Evolutionary conservation across 352 stramenopile genomes (phyloP).

Genomic region (Phytophthora pistaciae): DNA sequence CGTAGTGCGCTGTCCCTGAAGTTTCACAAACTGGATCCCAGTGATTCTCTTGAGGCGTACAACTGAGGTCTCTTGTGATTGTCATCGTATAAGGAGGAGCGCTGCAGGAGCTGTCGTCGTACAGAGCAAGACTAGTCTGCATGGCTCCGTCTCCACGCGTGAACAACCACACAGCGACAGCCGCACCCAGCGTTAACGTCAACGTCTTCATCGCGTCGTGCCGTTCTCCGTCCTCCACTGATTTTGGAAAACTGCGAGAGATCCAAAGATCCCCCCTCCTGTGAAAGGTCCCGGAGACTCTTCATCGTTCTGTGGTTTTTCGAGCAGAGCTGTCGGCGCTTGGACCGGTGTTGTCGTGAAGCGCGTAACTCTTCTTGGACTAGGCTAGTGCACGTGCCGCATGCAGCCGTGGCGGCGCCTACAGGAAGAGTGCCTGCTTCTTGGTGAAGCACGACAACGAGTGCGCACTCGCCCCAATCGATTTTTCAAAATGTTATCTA

Average conservation of each 20-base stretch:
- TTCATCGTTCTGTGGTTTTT: neutral
- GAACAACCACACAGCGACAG: neutral
- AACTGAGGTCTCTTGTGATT: neutral
- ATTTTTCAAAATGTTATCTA: too few relatives aligned
- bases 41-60: neutral
- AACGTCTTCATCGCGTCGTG: neutral
- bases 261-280: too few relatives aligned
- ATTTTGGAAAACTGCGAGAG: neutral
- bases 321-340: too few relatives aligned
- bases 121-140: neutral
- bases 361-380: too few relatives aligned
- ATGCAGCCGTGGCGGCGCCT: too few relatives aligned
- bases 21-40: neutral
- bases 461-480: too few relatives aligned
- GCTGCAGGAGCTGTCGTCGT: slow-evolving; percentile 1
- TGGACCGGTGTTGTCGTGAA: too few relatives aligned
- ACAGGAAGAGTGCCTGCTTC: too few relatives aligned
- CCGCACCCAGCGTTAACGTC: neutral
- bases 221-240: too few relatives aligned
- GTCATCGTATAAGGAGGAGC: neutral
- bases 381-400: too few relatives aligned
- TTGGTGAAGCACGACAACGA: too few relatives aligned
- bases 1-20: neutral
- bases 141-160: neutral
- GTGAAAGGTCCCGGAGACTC: neutral